A percentile compares a stretch with the other conserved stretches of the same genome.
These are phyloP conservation scores for Malania oleifera DNA, from an alignment of 164 flowering plant genomes.

Conservation along the genomic window DNA sequence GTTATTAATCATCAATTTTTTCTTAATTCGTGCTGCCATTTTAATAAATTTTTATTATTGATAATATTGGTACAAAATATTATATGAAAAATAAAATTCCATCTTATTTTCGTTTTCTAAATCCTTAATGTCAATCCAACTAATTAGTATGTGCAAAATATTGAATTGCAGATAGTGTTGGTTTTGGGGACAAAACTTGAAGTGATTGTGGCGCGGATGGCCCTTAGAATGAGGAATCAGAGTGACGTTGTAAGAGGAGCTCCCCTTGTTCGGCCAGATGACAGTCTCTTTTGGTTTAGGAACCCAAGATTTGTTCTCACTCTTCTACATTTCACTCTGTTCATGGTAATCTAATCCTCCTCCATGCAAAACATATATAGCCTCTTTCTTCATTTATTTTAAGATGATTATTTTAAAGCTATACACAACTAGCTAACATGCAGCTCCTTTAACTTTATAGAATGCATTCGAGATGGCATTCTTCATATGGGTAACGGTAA, in stretches of 20 bases:
- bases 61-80: no score
- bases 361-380: no score
- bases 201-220: conserved; percentile 61
- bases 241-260: conserved; percentile 43
- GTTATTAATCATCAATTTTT: no score
- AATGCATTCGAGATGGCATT: conserved; percentile 50
- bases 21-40: no score
- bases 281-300: conserved; percentile 59
- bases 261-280: conserved; percentile 53
- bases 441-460: conserved; percentile 25
- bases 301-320: conserved; percentile 48
- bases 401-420: no score
- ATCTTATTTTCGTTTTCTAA: no score
- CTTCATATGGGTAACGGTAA: conserved; percentile 54
- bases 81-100: no score
- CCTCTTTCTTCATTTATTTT: no score
- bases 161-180: conserved; percentile 41
- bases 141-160: no score
- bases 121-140: no score
- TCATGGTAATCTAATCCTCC: conserved; percentile 51
- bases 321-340: conserved; percentile 49
- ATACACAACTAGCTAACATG: no score
- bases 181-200: conserved; percentile 57
- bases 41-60: no score
- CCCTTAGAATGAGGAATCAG: conserved; percentile 34